Conservation (phyloP, 306 rosid genomes). For the Quercus variabilis region DNA sequence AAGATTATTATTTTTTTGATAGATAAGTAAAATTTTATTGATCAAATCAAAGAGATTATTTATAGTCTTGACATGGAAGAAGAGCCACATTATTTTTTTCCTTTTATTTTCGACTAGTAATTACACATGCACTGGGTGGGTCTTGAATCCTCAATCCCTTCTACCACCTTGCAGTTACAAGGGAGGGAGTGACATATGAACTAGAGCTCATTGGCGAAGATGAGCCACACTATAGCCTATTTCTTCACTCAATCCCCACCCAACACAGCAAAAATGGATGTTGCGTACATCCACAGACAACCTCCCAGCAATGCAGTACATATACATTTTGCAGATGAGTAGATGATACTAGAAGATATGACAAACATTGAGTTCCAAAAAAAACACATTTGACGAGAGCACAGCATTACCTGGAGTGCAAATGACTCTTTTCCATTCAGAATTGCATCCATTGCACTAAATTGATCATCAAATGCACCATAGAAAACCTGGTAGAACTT, state of each 20-base stretch:
- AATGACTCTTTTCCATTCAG: constrained; percentile 80
- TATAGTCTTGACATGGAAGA: neutral
- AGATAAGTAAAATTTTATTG: too few species aligned
- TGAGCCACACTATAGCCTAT: neutral
- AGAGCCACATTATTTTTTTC: neutral
- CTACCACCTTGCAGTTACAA: too few species aligned
- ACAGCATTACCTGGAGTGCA: constrained; percentile 63
- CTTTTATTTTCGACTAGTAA: too few species aligned
- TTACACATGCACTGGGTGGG: too few species aligned
- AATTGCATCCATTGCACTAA: constrained; percentile 82
- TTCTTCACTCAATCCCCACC: neutral
- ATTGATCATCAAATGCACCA: constrained; percentile 81
- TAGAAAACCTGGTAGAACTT: constrained; percentile 73
- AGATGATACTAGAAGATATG: neutral
- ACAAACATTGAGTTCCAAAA: constrained; percentile 18
- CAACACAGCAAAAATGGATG: neutral
- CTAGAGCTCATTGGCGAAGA: too few species aligned
- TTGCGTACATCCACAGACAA: neutral
- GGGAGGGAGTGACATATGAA: too few species aligned
- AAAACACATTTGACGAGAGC: constrained; percentile 27
- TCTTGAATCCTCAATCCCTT: too few species aligned
- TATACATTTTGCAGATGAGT: neutral
- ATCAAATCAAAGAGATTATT: constrained; percentile 4
- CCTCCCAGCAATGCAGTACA: neutral
- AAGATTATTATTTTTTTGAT: neutral